Conservation (phyloP, 164 flowering plant genomes). For the Piper longum region DNA sequence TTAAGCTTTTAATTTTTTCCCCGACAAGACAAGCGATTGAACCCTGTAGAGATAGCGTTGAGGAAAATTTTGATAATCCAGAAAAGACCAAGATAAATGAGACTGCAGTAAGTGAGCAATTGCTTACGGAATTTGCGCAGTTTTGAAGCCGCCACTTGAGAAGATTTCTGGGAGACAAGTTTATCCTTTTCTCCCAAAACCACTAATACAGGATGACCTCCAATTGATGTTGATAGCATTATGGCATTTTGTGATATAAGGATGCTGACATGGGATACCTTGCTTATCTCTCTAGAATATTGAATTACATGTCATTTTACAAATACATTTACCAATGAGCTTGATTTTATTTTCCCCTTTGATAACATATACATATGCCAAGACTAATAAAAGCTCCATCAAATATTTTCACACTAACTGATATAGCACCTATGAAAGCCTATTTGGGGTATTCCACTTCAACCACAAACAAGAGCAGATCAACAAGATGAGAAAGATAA, state of each 20-base stretch:
- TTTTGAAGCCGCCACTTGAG: conserved; percentile 73
- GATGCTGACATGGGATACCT: conserved; percentile 56
- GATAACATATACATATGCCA: too few species aligned
- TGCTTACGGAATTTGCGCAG: conserved; percentile 84
- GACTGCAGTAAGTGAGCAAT: neutral
- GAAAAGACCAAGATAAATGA: neutral
- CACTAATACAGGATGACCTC: conserved; percentile 63
- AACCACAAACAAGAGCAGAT: too few species aligned
- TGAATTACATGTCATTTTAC: neutral
- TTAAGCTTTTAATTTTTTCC: too few species aligned
- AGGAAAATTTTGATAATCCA: neutral
- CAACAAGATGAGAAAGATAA: too few species aligned
- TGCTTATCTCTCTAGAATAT: conserved; percentile 66
- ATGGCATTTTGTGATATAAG: conserved; percentile 44
- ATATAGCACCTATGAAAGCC: too few species aligned
- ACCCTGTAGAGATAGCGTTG: too few species aligned
- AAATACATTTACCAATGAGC: neutral
- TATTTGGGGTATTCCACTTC: too few species aligned
- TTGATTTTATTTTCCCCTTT: too few species aligned
- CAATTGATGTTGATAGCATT: conserved; percentile 46
- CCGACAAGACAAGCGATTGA: too few species aligned
- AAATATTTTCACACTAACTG: too few species aligned
- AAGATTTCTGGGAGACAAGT: conserved; percentile 54
- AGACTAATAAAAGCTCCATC: too few species aligned
- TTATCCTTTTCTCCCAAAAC: conserved; percentile 87